Evolutionary conservation across 1,139 yeast genomes (phyloP).

Genomic region (Diutina neorugosa): DNA sequence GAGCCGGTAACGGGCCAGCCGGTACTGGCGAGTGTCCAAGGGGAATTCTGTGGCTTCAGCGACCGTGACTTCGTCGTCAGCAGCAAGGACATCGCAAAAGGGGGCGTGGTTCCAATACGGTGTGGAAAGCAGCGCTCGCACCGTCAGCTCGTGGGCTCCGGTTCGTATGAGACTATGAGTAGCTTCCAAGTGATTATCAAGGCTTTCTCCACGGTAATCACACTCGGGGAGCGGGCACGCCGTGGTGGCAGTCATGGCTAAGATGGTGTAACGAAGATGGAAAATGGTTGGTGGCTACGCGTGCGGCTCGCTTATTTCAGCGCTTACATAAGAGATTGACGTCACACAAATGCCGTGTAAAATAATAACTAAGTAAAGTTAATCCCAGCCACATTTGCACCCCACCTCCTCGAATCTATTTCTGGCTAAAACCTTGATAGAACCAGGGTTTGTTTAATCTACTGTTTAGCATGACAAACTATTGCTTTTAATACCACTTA

Average conservation of each 20-base stretch:
- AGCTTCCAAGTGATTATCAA: neutral
- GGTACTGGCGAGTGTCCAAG: slow-evolving; percentile 22
- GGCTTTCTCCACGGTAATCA: neutral
- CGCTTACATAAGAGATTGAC: no score
- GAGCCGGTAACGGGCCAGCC: slow-evolving; percentile 22
- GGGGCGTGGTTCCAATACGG: neutral
- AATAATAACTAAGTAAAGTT: no score
- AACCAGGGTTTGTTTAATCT: no score
- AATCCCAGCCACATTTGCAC: no score
- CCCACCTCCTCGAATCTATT: no score
- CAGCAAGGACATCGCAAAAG: neutral
- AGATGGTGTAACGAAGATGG: neutral
- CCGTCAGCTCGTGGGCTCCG: neutral
- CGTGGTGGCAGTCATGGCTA: neutral
- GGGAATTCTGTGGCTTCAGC: slow-evolving; percentile 17
- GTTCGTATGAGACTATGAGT: neutral
- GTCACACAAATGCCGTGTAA: no score
- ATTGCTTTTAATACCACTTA: no score
- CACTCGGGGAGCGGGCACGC: slow-evolving; percentile 2
- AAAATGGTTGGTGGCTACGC: neutral
- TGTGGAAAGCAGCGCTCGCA: neutral
- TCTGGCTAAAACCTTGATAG: no score
- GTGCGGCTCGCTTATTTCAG: no score
- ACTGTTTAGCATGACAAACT: no score
- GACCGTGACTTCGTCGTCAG: slow-evolving; percentile 8